phyloP scores from a whole-genome alignment of 2,329 filamentous ascomycete species.

The Fusarium algeriense region DNA sequence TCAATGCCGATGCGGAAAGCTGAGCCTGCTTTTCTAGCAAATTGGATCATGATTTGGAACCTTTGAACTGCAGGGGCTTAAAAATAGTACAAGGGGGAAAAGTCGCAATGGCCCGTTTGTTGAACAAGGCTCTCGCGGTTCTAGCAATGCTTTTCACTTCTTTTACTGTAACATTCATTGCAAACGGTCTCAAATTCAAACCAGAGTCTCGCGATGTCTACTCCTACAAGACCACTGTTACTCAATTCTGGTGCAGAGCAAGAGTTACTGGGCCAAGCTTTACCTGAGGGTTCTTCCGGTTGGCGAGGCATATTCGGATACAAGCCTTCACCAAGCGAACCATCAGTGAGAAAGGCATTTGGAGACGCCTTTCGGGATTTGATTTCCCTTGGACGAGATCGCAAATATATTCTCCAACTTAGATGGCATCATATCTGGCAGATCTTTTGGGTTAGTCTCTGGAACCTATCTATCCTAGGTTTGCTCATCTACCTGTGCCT shows the following conservation, averaged over 20 bases:
- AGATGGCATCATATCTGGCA: background rate
- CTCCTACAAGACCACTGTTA: rapidly evolving
- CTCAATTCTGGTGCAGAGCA: background rate
- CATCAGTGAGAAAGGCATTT: rapidly evolving
- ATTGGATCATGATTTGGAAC: rapidly evolving
- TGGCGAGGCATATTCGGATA: background rate
- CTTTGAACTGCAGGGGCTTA: background rate
- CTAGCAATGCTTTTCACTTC: background rate
- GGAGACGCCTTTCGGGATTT: background rate
- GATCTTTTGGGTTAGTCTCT: rapidly evolving
- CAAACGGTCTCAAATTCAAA: no score
- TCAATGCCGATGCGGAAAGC: background rate
- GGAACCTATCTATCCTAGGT: rapidly evolving
- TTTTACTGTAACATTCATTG: background rate
- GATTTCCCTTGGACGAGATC: background rate
- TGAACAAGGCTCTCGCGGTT: background rate
- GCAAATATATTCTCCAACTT: background rate
- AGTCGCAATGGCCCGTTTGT: background rate
- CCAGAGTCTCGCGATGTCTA: rapidly evolving
- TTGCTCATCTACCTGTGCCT: rapidly evolving
- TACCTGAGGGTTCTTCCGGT: background rate
- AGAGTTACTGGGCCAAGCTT: background rate
- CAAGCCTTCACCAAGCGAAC: rapidly evolving
- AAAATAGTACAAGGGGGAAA: background rate
- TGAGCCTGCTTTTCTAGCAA: background rate